Evolutionary conservation across 805 yeast genomes (phyloP).

Genomic region (Brettanomyces anomalus): DNA sequence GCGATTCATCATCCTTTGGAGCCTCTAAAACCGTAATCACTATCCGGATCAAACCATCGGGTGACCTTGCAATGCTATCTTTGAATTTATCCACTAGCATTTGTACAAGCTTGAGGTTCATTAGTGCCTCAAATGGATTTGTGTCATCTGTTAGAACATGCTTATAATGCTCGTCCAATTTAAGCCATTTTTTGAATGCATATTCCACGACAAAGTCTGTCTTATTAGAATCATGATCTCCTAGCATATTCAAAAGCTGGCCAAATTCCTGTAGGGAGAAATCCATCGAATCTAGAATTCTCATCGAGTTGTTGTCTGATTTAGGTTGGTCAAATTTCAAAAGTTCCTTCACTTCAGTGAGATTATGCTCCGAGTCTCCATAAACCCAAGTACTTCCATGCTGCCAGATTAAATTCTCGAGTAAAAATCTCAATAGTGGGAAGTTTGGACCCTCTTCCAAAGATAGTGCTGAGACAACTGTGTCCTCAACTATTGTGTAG

Average conservation of each 20-base stretch:
- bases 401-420: constrained; percentile 16
- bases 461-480: constrained; percentile 27
- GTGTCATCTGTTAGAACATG: constrained; percentile 20
- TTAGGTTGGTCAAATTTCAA: constrained; percentile 4
- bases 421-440: constrained; percentile 7
- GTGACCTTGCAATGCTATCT: constrained; percentile 41
- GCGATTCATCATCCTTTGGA: neutral
- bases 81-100: constrained; percentile 48
- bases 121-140: constrained; percentile 45
- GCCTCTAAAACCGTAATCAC: neutral
- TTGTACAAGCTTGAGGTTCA: constrained; percentile 60
- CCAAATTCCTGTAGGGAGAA: constrained; percentile 6
- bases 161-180: constrained; percentile 7
- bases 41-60: constrained; percentile 11
- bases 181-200: constrained; percentile 56
- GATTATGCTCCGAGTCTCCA: constrained; percentile 31
- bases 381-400: constrained; percentile 31
- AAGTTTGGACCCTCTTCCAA: constrained; percentile 8
- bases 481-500: constrained; percentile 26
- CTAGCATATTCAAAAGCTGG: constrained; percentile 21
- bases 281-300: constrained; percentile 5
- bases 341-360: constrained; percentile 19
- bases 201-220: constrained; percentile 39
- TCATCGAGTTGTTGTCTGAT: constrained; percentile 5
- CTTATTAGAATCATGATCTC: constrained; percentile 38